A percentile compares a stretch with the other conserved stretches of the same genome.
Evolutionary conservation across 805 yeast species (phyloP).

Genomic region (Ogataea paraovalis): DNA sequence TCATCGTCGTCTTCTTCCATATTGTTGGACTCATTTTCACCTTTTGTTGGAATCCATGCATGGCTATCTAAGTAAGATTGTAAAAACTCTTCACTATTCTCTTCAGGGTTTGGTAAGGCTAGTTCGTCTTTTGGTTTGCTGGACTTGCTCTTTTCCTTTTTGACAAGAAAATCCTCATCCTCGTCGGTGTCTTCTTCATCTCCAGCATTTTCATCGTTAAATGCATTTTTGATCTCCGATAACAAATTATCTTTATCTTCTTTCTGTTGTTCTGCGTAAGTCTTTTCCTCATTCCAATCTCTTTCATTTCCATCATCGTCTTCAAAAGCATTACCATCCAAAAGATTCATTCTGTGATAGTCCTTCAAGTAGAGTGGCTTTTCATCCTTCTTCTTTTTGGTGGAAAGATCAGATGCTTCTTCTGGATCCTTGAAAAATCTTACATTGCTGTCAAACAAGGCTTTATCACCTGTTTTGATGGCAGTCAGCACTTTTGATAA

Average conservation of each 20-base stretch:
- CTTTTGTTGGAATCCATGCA: slow-evolving; percentile 86
- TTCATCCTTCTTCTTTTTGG: slow-evolving; percentile 5
- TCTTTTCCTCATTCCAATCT: slow-evolving; percentile 50
- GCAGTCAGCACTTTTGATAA: slow-evolving; percentile 69
- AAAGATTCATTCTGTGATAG: slow-evolving; percentile 79
- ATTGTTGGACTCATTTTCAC: slow-evolving; percentile 39
- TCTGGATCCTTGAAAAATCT: slow-evolving; percentile 68
- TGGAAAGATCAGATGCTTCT: slow-evolving; percentile 31
- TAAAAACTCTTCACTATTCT: slow-evolving; percentile 65
- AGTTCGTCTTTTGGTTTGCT: slow-evolving; percentile 21
- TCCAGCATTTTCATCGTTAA: slow-evolving; percentile 45
- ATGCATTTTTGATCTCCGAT: slow-evolving; percentile 70
- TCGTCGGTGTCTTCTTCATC: slow-evolving; percentile 38
- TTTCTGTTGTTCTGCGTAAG: slow-evolving; percentile 69
- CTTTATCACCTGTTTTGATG: slow-evolving; percentile 61
- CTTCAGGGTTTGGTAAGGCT: slow-evolving; percentile 62
- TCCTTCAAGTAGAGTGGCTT: slow-evolving; percentile 89
- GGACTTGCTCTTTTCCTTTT: slow-evolving; percentile 49
- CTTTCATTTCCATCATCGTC: slow-evolving; percentile 51
- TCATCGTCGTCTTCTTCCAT: slow-evolving; percentile 72
- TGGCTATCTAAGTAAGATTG: slow-evolving; percentile 66
- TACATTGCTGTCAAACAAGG: slow-evolving; percentile 61
- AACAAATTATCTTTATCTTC: slow-evolving; percentile 74
- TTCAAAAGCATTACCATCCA: slow-evolving; percentile 58
- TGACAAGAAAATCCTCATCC: slow-evolving; percentile 44